A percentile compares a stretch with the other conserved stretches of the same genome.
These are phyloP conservation scores for Umbellularia californica DNA, from an alignment of 164 flowering plant genomes.

Conservation along the genomic window DNA sequence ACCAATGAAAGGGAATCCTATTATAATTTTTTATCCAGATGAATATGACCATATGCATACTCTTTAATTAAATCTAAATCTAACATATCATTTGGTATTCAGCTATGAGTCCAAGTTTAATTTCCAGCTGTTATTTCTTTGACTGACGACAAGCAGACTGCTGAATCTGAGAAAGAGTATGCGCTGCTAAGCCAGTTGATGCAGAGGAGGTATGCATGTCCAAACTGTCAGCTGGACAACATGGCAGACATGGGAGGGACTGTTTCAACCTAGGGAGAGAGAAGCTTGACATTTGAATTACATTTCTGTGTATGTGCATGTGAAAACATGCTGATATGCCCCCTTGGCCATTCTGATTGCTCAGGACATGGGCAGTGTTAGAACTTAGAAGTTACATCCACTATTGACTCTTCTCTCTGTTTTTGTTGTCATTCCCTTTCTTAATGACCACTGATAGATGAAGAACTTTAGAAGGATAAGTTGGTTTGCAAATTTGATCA, in stretches of 20 bases:
- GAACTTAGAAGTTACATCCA: not conserved
- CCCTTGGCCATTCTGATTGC: not conserved
- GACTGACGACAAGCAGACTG: conserved; percentile 56
- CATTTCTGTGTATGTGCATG: not conserved
- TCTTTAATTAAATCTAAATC: too few species aligned
- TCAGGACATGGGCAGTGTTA: not conserved
- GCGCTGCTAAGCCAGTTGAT: conserved; percentile 50
- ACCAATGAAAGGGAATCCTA: not conserved
- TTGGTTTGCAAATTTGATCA: not conserved
- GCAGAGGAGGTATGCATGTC: conserved; percentile 55
- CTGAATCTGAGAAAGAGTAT: conserved; percentile 44
- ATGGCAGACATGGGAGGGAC: conserved; percentile 34
- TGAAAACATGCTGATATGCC: not conserved
- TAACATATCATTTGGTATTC: too few species aligned
- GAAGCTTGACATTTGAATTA: not conserved
- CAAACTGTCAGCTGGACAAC: conserved; percentile 53
- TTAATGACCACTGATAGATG: not conserved
- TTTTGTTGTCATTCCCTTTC: not conserved
- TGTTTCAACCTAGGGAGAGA: conserved; percentile 15
- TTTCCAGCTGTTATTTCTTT: conserved; percentile 30
- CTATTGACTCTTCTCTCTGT: not conserved
- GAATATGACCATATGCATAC: not conserved
- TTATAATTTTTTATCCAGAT: not conserved
- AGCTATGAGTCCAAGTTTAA: too few species aligned
- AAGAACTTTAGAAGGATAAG: not conserved